These are phyloP conservation scores for Phyllachora maydis DNA, from an alignment of 2,329 filamentous ascomycete species.

Conservation along the genomic window DNA sequence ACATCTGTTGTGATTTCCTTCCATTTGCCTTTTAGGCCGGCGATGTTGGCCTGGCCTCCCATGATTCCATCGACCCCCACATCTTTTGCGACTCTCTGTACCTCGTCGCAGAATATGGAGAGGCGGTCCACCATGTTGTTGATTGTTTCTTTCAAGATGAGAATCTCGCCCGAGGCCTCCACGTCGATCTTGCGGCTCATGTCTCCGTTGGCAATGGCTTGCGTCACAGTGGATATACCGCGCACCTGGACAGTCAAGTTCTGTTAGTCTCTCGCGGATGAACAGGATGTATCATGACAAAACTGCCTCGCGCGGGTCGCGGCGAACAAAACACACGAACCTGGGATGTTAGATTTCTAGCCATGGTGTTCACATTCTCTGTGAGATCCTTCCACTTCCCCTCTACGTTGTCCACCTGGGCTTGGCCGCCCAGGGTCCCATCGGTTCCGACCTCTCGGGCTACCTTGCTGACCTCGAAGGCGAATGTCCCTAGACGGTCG, in stretches of 20 bases:
- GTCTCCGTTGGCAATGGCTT: slow-evolving; percentile 87
- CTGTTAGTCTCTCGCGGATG: background rate
- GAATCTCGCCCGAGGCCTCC: slow-evolving; percentile 84
- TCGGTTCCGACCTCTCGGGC: slow-evolving; percentile 93
- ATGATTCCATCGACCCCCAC: slow-evolving; percentile 97
- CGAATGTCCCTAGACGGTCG: slow-evolving; percentile 86
- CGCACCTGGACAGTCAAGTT: slow-evolving; percentile 40
- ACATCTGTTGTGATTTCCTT: slow-evolving; percentile 96
- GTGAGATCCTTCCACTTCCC: slow-evolving; percentile 98
- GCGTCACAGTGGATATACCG: slow-evolving; percentile 83
- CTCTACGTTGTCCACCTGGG: slow-evolving; percentile 82
- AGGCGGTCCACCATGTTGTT: slow-evolving; percentile 97
- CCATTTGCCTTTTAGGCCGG: slow-evolving; percentile 84
- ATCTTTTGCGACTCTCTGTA: slow-evolving; percentile 88
- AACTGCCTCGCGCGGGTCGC: background rate
- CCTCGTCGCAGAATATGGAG: slow-evolving; percentile 88
- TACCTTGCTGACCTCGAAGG: slow-evolving; percentile 88
- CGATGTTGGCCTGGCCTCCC: slow-evolving; percentile 90
- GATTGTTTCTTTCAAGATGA: slow-evolving; percentile 86
- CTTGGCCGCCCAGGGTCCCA: slow-evolving; percentile 82
- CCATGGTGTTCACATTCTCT: slow-evolving; percentile 68
- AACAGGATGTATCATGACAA: no score
- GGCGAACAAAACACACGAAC: slow-evolving; percentile 6
- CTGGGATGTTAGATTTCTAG: slow-evolving; percentile 46
- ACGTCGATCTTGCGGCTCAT: slow-evolving; percentile 94